phyloP scores from a whole-genome alignment of 805 yeast species.

The Candida incommunis region DNA sequence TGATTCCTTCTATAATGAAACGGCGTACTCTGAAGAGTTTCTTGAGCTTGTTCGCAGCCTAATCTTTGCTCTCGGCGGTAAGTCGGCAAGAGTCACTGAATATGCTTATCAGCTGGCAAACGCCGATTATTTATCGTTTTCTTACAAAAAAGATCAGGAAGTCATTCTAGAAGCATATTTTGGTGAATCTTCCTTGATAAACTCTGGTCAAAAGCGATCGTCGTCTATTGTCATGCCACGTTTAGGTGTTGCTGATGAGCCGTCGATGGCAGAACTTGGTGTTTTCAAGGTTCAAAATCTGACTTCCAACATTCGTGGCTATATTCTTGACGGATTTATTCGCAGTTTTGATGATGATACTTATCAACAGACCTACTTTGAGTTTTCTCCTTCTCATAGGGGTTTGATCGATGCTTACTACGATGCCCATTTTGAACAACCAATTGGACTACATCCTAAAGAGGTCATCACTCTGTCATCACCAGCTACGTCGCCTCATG shows the following conservation, averaged over 20 bases:
- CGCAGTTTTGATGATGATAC: background rate
- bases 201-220: background rate
- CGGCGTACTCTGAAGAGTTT: background rate
- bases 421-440: background rate
- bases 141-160: background rate
- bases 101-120: background rate
- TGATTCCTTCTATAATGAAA: background rate
- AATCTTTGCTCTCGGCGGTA: background rate
- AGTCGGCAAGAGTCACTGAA: background rate
- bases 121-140: background rate
- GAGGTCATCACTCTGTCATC: background rate
- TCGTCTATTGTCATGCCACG: background rate
- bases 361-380: background rate
- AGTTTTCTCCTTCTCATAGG: background rate
- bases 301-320: background rate
- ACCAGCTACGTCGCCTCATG: constrained; percentile 5
- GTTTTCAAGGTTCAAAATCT: background rate
- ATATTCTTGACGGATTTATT: background rate
- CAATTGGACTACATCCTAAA: background rate
- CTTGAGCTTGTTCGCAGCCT: background rate
- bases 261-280: background rate
- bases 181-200: background rate
- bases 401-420: background rate
- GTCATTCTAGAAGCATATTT: background rate
- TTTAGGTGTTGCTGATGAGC: too few relatives aligned